Base-by-base conservation (phyloP, 2,329 filamentous ascomycete species). In the Claviceps sp. region DNA sequence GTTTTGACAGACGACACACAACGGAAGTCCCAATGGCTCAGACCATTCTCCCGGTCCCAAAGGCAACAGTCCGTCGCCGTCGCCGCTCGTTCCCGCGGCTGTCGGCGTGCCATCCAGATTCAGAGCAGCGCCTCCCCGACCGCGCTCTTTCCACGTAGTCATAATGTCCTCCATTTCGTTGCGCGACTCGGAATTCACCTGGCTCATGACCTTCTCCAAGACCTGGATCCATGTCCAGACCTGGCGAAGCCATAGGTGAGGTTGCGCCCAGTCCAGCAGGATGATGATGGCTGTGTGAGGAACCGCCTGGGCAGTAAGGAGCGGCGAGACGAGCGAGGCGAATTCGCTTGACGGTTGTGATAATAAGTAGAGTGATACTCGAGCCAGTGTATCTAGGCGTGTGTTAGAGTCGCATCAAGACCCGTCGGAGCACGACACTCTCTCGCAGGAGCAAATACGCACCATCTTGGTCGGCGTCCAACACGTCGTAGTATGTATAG, bases 1-100 rank as follows among this genome's bases (percentile, higher is more conserved):
- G 65, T 95, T 93, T 67, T 97, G 90, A 65, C 91, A 95, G n/a
- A 97, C 89, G 8, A 98, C 86, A 62, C 88, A 94, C 40, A 98
- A 73, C 0, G 89, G 89, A 52, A 98, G 70, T 0, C 90, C 90
- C 8, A 96, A 70, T 5, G 84, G 87, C 62, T 95, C 89, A 57
- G 95, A 88, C 88, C 90, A 96, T 68, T 96, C 90, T 51, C 91
- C 90, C 1, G 87, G 87, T 0, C 90, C 90, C 1, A 91, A 69
- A 1, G 89, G 89, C 56, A 94, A 74, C 46, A 82, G 80, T 26
- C 85, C 80, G 54, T 87, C 82, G 4, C 77, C 79, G 53, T 87
- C 84, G 34, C 73, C 73, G 11, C 58, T 61, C 19, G 66, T 61
- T 7, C 75, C 74, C 3, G 80, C 72, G n/a, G 79, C 73, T 14